Evolutionary conservation across 306 rosid genomes (phyloP).

Genomic region (Cucumis cinereus): DNA sequence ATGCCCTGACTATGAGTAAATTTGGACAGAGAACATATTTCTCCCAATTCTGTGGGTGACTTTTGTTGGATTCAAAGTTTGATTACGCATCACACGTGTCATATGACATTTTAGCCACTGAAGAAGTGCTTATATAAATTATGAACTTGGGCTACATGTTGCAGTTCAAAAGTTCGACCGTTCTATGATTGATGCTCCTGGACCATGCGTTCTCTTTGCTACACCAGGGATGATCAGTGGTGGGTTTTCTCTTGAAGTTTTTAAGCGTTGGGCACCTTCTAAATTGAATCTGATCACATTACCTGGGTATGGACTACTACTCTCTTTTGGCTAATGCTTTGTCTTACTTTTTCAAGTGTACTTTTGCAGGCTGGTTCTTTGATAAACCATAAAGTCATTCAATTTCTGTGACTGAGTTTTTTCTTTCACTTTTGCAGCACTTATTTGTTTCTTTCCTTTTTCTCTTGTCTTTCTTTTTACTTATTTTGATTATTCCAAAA

Average conservation of each 20-base stretch:
- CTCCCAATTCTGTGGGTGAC: neutral
- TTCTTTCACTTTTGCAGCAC: neutral
- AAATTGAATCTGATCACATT: constrained; percentile 60
- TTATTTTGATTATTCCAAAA: neutral
- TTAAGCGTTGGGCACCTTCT: constrained; percentile 92
- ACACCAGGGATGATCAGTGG: constrained; percentile 94
- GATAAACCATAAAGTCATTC: neutral
- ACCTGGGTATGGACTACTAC: constrained; percentile 50
- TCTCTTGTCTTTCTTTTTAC: neutral
- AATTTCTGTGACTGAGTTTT: neutral
- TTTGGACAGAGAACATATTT: neutral
- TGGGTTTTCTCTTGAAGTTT: constrained; percentile 88
- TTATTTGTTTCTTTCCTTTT: too few species aligned
- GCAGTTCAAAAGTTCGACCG: constrained; percentile 73
- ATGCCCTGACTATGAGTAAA: neutral
- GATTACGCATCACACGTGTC: neutral
- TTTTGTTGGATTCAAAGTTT: neutral
- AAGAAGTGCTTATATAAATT: neutral
- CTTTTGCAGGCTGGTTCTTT: neutral
- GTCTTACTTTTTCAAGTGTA: neutral
- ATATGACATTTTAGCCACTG: neutral
- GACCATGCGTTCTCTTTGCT: constrained; percentile 96
- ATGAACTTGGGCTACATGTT: constrained; percentile 18
- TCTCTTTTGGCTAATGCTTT: neutral
- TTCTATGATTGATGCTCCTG: constrained; percentile 70